phyloP scores from a whole-genome alignment of 2,329 filamentous ascomycete genomes.

The Xylaria sp. region DNA sequence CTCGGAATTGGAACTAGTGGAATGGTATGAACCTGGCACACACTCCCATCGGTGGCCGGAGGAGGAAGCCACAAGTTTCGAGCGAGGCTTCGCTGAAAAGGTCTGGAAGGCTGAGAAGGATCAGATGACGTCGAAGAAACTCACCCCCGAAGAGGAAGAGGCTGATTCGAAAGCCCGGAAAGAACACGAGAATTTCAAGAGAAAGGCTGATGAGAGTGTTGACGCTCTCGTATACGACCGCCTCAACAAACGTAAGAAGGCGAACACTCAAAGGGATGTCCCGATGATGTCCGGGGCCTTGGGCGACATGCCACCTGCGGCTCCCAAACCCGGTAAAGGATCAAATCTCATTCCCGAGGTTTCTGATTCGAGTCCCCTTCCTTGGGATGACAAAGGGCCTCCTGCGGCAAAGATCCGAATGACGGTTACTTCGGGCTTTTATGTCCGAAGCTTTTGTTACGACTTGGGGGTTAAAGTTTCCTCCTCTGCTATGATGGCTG shows the following conservation, averaged over 20 bases:
- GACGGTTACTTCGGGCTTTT: constrained; percentile 95
- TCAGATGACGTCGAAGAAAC: constrained; percentile 61
- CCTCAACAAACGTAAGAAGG: constrained; percentile 54
- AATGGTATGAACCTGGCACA: constrained; percentile 85
- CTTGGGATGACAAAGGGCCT: constrained; percentile 71
- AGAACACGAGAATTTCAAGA: constrained; percentile 68
- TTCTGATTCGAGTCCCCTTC: constrained; percentile 60
- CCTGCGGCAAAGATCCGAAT: constrained; percentile 86
- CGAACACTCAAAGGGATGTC: constrained; percentile 49
- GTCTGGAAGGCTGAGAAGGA: constrained; percentile 71
- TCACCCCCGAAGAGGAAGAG: constrained; percentile 66
- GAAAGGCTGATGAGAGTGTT: constrained; percentile 67
- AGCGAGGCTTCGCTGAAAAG: constrained; percentile 81
- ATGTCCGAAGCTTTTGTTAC: constrained; percentile 92
- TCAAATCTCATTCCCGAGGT: constrained; percentile 65
- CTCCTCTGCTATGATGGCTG: constrained; percentile 87
- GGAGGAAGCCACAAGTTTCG: constrained; percentile 79
- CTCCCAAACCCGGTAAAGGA: constrained; percentile 57
- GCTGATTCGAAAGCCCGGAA: constrained; percentile 66
- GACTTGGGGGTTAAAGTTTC: constrained; percentile 86
- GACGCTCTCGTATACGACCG: constrained; percentile 67
- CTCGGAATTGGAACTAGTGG: constrained; percentile 78
- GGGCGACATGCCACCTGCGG: constrained; percentile 60
- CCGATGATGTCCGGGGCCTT: constrained; percentile 69
- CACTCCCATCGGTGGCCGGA: constrained; percentile 84